These are phyloP conservation scores for Carex scoparia DNA, from an alignment of 176 grass and related monocot species.

Conservation along the genomic window DNA sequence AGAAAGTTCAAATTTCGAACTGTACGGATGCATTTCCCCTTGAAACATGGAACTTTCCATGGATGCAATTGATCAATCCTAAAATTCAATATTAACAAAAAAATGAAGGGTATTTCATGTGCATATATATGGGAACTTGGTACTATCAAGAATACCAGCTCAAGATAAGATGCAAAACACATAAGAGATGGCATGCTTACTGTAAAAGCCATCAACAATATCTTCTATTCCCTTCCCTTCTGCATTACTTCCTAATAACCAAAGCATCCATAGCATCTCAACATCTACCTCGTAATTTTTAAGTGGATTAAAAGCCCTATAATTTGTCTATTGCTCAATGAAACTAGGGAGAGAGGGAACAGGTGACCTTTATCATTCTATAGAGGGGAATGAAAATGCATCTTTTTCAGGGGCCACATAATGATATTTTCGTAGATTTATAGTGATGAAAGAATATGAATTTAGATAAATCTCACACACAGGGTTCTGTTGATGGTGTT, in stretches of 20 bases:
- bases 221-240: background rate
- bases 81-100: background rate
- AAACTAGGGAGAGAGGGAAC: background rate
- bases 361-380: background rate
- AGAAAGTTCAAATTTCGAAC: background rate
- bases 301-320: background rate
- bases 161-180: background rate
- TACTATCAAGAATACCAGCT: background rate
- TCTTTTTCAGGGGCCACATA: background rate
- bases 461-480: slow-evolving; percentile 42
- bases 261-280: background rate
- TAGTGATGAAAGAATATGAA: slow-evolving; percentile 1
- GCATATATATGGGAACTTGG: background rate
- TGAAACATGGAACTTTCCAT: background rate
- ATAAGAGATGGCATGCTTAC: background rate
- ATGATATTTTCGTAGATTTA: background rate
- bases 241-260: background rate
- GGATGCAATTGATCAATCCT: background rate
- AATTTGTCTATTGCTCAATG: background rate
- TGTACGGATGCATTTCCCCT: background rate
- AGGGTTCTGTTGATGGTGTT: slow-evolving; percentile 64
- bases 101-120: background rate
- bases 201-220: background rate
- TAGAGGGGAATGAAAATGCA: background rate
- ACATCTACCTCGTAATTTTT: too few species aligned